These are phyloP conservation scores for Dryas integrifolia DNA, from an alignment of 331 rosid species.

Conservation along the genomic window DNA sequence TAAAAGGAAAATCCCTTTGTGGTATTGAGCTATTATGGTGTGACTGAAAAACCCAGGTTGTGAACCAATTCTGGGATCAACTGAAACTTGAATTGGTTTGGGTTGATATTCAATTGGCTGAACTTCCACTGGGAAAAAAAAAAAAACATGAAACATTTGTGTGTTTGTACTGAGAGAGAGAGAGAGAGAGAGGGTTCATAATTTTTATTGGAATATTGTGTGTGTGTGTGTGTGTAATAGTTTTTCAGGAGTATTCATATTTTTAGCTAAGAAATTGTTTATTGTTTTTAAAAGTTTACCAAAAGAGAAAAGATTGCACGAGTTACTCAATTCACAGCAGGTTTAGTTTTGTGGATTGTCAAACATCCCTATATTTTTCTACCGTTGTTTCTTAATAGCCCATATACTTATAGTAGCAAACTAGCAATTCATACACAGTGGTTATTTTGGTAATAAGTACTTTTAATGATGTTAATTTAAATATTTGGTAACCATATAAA, in stretches of 20 bases:
- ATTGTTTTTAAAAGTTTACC: background rate
- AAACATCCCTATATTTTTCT: background rate
- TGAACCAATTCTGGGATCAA: background rate
- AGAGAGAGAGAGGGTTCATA: background rate
- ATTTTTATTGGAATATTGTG: background rate
- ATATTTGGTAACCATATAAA: background rate
- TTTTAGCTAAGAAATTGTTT: background rate
- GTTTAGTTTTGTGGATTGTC: slow-evolving; percentile 1
- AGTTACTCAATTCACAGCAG: background rate
- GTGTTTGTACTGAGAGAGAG: background rate
- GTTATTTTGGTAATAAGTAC: background rate
- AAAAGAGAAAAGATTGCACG: background rate
- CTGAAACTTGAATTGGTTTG: background rate
- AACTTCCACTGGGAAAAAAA: background rate
- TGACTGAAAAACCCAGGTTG: background rate
- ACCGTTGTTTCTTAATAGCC: background rate
- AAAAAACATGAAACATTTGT: background rate
- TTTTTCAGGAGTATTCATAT: background rate
- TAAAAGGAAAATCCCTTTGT: background rate
- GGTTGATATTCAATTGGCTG: background rate
- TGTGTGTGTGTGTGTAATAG: too few relatives aligned
- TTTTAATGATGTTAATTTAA: background rate
- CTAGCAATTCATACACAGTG: background rate
- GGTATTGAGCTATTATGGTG: background rate
- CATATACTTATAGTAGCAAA: background rate